Evolutionary conservation across 768 basidiomycete species (phyloP).

Genomic region (Kwoniella dejecticola): DNA sequence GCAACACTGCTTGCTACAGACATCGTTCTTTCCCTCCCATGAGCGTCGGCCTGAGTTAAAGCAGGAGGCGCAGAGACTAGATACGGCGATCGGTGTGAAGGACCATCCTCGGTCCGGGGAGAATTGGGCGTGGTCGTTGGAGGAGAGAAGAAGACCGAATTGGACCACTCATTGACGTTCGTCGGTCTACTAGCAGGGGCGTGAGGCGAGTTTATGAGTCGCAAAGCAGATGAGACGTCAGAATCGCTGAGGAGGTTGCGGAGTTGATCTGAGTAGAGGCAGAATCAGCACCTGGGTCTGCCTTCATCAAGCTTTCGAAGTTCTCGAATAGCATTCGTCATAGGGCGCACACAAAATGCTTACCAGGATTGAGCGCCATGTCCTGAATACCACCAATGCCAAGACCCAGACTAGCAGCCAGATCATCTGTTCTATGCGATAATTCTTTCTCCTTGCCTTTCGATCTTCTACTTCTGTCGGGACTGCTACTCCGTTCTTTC

Average conservation of each 20-base stretch:
- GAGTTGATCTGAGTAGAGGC: conserved; percentile 36
- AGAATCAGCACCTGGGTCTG: not conserved
- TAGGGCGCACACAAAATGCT: not conserved
- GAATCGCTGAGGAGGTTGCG: conserved; percentile 37
- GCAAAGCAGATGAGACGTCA: conserved; percentile 38
- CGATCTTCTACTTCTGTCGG: conserved; percentile 11
- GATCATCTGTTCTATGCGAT: conserved; percentile 1
- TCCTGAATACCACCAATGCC: conserved; percentile 20
- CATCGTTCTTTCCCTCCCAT: conserved; percentile 24
- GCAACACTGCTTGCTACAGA: conserved; percentile 20
- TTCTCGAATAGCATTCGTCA: too few species aligned
- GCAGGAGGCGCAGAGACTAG: conserved; percentile 45
- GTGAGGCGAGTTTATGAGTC: conserved; percentile 29
- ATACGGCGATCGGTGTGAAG: conserved; percentile 29
- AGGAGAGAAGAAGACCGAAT: conserved; percentile 18
- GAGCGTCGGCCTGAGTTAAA: conserved; percentile 18
- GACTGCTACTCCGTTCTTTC: conserved; percentile 13
- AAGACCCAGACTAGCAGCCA: conserved; percentile 39
- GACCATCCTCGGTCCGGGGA: conserved; percentile 1
- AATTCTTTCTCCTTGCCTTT: conserved; percentile 35
- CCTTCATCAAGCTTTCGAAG: too few species aligned
- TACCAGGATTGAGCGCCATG: conserved; percentile 33
- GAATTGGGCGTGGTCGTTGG: conserved; percentile 15
- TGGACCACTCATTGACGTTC: conserved; percentile 5
- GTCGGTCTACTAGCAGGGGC: conserved; percentile 10